Base-by-base conservation (phyloP, 371 early-diverging fungal genomes). In the Gilbertella persicaria region DNA sequence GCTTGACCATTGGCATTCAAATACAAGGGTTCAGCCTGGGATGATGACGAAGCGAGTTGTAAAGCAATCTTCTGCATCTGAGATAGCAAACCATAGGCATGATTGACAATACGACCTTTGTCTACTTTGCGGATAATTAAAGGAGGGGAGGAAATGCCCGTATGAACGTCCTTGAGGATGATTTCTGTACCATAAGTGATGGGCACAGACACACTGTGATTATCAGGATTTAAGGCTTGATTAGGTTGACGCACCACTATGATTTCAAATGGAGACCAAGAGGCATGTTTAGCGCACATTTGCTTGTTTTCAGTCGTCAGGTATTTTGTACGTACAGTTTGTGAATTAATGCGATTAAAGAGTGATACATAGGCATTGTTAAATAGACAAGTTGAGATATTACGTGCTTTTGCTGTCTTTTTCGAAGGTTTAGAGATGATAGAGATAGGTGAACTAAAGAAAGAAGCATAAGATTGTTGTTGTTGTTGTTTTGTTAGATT, bases 381-480 rank as follows among this genome's bases (percentile, higher is more conserved):
- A 24, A 83, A 75, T 46, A 93, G 85, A 65, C 92, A 89, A 5
- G 85, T 81, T 3, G 88, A 85, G 13, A 83, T 79, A 61, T 87
- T 89, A 55, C 89, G 84, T 7, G 90, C 85, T 66, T 90, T 91
- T 47, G 87, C 82, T 0, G 87, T 88, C 75, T 93, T 93, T 64
- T 92, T 92, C 42, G 87, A 87, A 9, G 94, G 94, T 66, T 93
- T 93, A 47, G 93, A 92, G 30, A 93, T 90, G 62, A 93, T 89
- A 6, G 84, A 65, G 29, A 92, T 85, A 0, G 91, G 86, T 10
- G 71, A 62, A 7, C 90, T 89, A 53, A 81, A 80, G 36, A 89
- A 88, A 9, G 80, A 78, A 9, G 86, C 86, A 55, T 71, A 62
- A 0, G 58, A 40, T 12, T 38, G 50, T 19, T 41, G 47, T 12